Evolutionary conservation across 2,329 filamentous ascomycete genomes (phyloP), one percentile per base, ranked within the genome.

Genomic region (Phyllosticta capitalensis): DNA sequence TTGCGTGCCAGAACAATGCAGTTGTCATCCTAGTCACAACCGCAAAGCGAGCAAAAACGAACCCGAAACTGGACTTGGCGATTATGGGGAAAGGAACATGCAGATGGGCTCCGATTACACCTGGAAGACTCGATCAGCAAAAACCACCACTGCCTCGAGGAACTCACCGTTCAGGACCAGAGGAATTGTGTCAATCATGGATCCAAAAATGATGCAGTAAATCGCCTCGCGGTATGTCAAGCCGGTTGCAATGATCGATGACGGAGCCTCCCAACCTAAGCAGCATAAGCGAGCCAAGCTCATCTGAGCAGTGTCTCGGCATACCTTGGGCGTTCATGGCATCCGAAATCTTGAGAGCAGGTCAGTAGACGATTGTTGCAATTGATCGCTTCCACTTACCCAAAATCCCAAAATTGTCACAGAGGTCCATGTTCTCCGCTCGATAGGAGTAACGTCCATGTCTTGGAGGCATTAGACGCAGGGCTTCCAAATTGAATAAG

Each of bases 221-320:
- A 75, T 66, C 7, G 69, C 66, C 53, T 74, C 69, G 61, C 65
- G 69, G 69, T 71, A 77, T 3, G 75, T 76, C 60, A 78, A 67
- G 12, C 77, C 77, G 4, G 76, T 68, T 14, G 76, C 74, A 52
- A 79, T 73, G 62, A 79, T 78, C n/a, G 74, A 71, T 6, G 75
- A 71, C 3, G 76, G 74, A n/a, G 71, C 72, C 65, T 73, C 70
- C 76, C 77, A 79, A 50, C 48, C 26, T 12, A 30, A 33, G 17
- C 26, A 54, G 26, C 30, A 19, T 9, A 54, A 33, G n/a, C 38
- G 26, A 12, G 52, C 30, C 52, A 54, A 33, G 26, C 38, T 26
- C 6, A n/a, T 19, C 12, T 5, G 24, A 26, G 17, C 10, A 26
- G 20, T 9, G 22, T 24, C 9, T 24, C 2, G 12, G 3, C 22